A percentile compares a stretch with the other conserved stretches of the same genome.
Conservation (phyloP, 306 rosid species). For the Potentilla sterilis region DNA sequence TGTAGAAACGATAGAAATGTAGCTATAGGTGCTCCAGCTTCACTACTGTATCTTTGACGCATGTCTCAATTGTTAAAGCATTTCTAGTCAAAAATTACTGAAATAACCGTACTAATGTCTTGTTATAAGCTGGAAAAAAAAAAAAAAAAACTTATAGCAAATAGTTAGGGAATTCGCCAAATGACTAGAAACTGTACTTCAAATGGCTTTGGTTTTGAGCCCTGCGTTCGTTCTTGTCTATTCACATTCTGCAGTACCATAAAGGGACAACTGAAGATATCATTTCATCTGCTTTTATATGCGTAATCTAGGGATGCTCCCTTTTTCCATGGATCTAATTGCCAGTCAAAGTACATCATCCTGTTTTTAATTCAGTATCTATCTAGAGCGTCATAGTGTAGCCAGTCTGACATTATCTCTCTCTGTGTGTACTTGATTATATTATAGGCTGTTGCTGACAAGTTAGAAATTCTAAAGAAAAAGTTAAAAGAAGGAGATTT, state of each 20-base stretch:
- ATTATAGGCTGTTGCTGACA: conserved; percentile 65
- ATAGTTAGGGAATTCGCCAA: neutral
- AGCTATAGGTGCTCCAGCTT: neutral
- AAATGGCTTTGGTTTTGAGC: conserved; percentile 9
- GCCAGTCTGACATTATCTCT: neutral
- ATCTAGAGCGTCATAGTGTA: conserved; percentile 5
- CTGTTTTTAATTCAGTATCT: neutral
- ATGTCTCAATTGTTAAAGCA: neutral
- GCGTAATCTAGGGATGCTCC: neutral
- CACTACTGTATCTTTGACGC: neutral
- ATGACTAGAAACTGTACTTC: neutral
- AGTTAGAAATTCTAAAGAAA: conserved; percentile 55
- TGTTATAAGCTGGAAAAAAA: neutral
- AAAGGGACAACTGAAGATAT: neutral
- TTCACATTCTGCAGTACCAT: neutral
- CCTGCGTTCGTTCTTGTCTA: neutral
- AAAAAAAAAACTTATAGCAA: neutral
- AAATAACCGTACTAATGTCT: neutral
- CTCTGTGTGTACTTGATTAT: neutral
- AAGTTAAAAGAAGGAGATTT: conserved; percentile 65
- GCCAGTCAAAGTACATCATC: neutral
- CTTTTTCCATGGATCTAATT: conserved; percentile 2
- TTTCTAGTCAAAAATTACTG: neutral
- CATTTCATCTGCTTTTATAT: neutral
- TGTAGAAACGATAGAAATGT: neutral